These are phyloP conservation scores for Coccomyxa subellipsoidea DNA, from an alignment of 163 green algal species.

Conservation along the genomic window DNA sequence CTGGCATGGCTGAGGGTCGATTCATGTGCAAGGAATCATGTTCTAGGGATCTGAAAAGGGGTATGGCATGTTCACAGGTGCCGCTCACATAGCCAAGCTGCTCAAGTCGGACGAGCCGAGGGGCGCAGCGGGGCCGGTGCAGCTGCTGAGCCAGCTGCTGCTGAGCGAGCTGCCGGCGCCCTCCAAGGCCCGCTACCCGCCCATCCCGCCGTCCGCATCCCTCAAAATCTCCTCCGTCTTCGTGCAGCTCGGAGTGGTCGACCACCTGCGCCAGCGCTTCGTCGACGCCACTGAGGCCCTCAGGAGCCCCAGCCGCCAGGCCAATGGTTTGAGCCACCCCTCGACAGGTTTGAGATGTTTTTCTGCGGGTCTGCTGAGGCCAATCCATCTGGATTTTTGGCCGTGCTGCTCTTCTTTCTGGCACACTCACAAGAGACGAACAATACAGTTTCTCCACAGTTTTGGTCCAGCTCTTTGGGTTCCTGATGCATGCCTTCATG, in stretches of 20 bases:
- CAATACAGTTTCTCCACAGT: too few relatives aligned
- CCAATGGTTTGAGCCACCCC: not conserved
- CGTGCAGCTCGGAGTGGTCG: not conserved
- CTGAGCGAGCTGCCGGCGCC: not conserved
- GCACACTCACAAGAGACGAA: too few relatives aligned
- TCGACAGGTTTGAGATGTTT: too few relatives aligned
- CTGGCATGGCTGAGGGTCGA: too few relatives aligned
- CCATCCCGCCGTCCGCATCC: not conserved
- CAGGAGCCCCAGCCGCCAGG: not conserved
- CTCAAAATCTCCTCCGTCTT: not conserved
- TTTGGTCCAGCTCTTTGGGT: too few relatives aligned
- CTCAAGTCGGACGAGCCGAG: not conserved
- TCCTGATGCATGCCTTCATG: too few relatives aligned
- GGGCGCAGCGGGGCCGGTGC: not conserved
- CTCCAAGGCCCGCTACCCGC: constrained; percentile 9
- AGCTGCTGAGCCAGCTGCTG: constrained; percentile 9
- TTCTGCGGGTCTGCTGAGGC: too few relatives aligned
- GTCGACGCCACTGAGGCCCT: not conserved
- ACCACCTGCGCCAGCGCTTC: constrained; percentile 8
- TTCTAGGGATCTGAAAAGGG: too few relatives aligned
- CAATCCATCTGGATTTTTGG: too few relatives aligned
- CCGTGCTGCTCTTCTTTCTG: too few relatives aligned
- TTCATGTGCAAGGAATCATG: too few relatives aligned
- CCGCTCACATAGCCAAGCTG: not conserved
- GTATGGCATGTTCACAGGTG: too few relatives aligned